These are phyloP conservation scores for Desmodesmus armatus DNA, from an alignment of 139 green algal genomes.

Conservation along the genomic window DNA sequence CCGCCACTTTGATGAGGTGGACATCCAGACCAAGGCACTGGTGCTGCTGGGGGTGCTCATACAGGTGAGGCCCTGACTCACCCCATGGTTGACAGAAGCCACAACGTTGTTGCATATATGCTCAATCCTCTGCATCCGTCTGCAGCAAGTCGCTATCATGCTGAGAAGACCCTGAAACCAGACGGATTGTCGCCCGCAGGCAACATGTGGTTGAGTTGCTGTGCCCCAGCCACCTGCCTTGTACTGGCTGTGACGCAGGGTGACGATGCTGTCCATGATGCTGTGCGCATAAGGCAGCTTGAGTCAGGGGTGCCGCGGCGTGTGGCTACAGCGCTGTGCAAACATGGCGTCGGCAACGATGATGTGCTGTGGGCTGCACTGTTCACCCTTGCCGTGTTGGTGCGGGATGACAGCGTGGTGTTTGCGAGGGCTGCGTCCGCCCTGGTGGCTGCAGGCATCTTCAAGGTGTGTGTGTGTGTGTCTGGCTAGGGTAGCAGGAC, in stretches of 20 bases:
- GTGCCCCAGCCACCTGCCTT: neutral
- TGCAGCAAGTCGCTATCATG: neutral
- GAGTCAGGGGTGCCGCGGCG: constrained; percentile 18
- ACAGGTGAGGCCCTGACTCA: constrained; percentile 53
- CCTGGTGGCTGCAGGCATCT: constrained; percentile 42
- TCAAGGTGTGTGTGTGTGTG: no score
- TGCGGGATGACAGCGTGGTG: constrained; percentile 54
- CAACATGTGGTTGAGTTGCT: neutral
- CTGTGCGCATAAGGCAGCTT: constrained; percentile 54
- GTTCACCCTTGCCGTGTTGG: constrained; percentile 68
- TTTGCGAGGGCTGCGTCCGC: constrained; percentile 43
- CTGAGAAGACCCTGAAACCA: neutral
- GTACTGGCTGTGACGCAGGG: constrained; percentile 49
- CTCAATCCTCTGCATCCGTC: neutral
- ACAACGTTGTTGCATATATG: neutral
- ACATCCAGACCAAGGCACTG: constrained; percentile 74
- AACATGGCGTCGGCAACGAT: constrained; percentile 53
- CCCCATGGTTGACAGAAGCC: neutral
- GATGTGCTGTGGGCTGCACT: constrained; percentile 70
- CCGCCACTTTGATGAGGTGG: constrained; percentile 51
- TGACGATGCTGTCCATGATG: constrained; percentile 68
- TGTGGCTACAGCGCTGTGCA: constrained; percentile 45
- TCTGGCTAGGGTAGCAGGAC: no score
- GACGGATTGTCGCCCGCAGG: neutral
- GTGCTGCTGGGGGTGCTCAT: constrained; percentile 73